Evolutionary conservation across 2,329 filamentous ascomycete species (phyloP), one percentile per base, ranked within the genome.

Genomic region (Pseudogymnoascus sp.): DNA sequence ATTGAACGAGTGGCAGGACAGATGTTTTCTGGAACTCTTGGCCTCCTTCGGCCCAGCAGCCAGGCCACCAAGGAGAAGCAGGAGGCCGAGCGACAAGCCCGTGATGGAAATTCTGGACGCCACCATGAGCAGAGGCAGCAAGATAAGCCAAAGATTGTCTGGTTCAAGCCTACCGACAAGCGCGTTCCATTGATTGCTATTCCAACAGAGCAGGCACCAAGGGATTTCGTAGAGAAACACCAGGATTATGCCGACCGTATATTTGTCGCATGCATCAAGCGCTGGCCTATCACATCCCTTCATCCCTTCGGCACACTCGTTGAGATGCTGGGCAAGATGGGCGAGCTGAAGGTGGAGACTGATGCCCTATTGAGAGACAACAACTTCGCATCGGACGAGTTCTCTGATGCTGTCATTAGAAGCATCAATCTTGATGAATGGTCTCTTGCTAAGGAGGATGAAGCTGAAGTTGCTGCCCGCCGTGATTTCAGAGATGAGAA

Each of bases 111-210:
- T 67, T 82, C 83, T 66, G 77, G 78, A 61, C 87, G 88, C 65
- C 84, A 87, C 60, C 87, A 94, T 67, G 90, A 92, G 65, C 87
- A 88, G 67, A 90, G 92, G 61, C 85, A 90, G 66, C 92, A 95
- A 73, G 94, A 99, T 67, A 97, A 97, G 78, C 94, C 94, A 66
- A 99, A 99, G 86, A 99, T 99, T 77, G 94, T 99, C 42, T 99
- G 94, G 94, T 99, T 99, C 80, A 99, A 99, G 81, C 94, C 94
- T 63, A 99, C 94, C 1, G 94, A 99, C 78, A 97, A 99, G 84
- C 91, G 94, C 72, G 94, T 99, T 58, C 94, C 94, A 59, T 81
- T 99, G 67, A 99, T 99, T 75, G 94, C 94, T 61, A 99, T 99
- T 67, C 94, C 94, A 1, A 99, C 94, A 2, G 94, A 99, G 75